Percentiles rank a stretch among this genome's conserved stretches.
phyloP scores from a whole-genome alignment of 2,329 filamentous ascomycete species.

The Venturiaceae sp. region DNA sequence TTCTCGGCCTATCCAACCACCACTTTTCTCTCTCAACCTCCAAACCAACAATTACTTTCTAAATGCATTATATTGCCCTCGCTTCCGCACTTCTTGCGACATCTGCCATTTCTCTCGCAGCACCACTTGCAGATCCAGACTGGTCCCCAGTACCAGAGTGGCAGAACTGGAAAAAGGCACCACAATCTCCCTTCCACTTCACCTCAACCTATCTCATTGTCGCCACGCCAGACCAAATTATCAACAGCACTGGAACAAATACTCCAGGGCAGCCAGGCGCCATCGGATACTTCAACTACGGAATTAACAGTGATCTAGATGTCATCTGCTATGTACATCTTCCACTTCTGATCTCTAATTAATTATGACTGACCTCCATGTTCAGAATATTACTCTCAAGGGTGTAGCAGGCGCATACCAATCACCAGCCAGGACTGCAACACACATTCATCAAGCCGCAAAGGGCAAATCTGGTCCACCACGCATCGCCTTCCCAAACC shows the following conservation, averaged over 20 bases:
- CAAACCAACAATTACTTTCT: not conserved
- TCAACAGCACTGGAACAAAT: slow-evolving; percentile 25
- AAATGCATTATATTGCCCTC: not conserved
- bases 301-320: slow-evolving; percentile 39
- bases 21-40: not conserved
- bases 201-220: slow-evolving; percentile 39
- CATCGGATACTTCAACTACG: slow-evolving; percentile 41
- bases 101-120: not conserved
- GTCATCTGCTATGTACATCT: slow-evolving; percentile 30
- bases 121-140: not conserved
- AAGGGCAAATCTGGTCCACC: slow-evolving; percentile 40
- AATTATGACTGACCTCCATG: not conserved
- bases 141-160: not conserved
- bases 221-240: slow-evolving; percentile 41
- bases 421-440: slow-evolving; percentile 42
- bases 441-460: slow-evolving; percentile 44
- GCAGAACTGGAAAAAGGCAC: not conserved
- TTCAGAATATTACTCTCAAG: slow-evolving; percentile 39
- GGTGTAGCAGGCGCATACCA: slow-evolving; percentile 41
- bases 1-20: not conserved
- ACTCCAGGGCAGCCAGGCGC: slow-evolving; percentile 33
- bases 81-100: not conserved
- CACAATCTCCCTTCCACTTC: slow-evolving; percentile 25
- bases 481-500: slow-evolving; percentile 43
- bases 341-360: not conserved